phyloP scores from a whole-genome alignment of 257 asterid species.

The Solanum pinnatisectum region DNA sequence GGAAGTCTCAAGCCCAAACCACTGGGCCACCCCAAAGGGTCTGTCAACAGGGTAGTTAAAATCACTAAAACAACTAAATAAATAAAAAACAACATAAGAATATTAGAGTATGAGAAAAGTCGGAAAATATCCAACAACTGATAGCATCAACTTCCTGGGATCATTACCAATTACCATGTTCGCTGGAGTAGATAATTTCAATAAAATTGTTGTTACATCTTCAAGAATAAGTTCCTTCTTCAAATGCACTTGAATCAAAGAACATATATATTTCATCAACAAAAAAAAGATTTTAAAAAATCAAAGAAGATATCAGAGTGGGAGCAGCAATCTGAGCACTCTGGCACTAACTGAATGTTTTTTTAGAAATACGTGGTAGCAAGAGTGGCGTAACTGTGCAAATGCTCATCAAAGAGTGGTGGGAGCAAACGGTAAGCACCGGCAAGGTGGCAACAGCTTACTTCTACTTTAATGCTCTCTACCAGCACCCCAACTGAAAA shows the following conservation, averaged over 20 bases:
- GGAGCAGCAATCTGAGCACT: neutral
- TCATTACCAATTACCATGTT: neutral
- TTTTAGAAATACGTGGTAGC: neutral
- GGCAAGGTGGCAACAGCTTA: neutral
- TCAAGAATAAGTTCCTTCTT: neutral
- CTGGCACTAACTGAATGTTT: neutral
- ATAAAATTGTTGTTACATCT: neutral
- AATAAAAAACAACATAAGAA: neutral
- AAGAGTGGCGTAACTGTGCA: neutral
- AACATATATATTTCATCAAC: neutral
- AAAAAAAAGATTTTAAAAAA: too few relatives aligned
- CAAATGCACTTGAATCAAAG: neutral
- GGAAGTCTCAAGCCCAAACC: too few relatives aligned
- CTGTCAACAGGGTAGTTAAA: neutral
- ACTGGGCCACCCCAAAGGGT: too few relatives aligned
- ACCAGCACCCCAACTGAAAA: neutral
- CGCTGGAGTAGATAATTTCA: neutral
- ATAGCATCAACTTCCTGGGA: neutral
- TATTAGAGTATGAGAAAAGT: neutral
- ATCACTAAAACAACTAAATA: neutral
- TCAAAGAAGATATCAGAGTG: neutral
- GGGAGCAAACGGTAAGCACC: neutral
- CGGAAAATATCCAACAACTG: neutral
- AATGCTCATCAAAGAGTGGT: neutral
- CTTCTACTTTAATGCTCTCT: neutral